Conservation (phyloP, 2,329 filamentous ascomycete species). For the Byssothecium circinans region DNA sequence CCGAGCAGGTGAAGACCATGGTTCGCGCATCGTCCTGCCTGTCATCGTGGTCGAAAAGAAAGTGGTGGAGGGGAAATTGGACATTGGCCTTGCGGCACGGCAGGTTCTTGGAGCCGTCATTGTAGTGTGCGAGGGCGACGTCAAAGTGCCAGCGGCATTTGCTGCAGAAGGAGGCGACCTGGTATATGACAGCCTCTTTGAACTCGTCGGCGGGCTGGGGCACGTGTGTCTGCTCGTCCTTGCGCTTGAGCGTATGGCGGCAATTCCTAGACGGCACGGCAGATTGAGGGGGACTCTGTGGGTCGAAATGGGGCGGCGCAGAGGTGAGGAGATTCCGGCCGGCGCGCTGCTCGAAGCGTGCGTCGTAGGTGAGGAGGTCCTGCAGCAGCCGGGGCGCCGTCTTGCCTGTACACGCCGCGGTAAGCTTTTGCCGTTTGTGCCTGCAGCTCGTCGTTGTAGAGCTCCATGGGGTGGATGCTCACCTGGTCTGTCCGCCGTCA, state of each 20-base stretch:
- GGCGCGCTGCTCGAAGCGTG: conserved; percentile 47
- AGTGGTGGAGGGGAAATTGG: conserved; percentile 63
- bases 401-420: conserved; percentile 48
- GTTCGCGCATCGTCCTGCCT: conserved; percentile 16
- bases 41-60: conserved; percentile 42
- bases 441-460: too few species aligned
- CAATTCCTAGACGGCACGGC: conserved; percentile 52
- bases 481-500: conserved; percentile 18
- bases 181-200: conserved; percentile 51
- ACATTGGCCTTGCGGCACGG: conserved; percentile 49
- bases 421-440: not conserved
- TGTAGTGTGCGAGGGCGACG: conserved; percentile 56
- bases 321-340: conserved; percentile 61
- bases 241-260: conserved; percentile 61
- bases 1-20: conserved; percentile 61
- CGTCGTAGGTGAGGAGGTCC: conserved; percentile 57
- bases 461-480: not conserved
- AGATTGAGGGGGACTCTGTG: conserved; percentile 28
- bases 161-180: conserved; percentile 62
- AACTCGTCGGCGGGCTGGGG: conserved; percentile 47
- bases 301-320: conserved; percentile 56
- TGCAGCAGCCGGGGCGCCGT: conserved; percentile 54
- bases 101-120: conserved; percentile 37
- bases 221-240: conserved; percentile 57
- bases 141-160: conserved; percentile 65